A percentile compares a stretch with the other conserved stretches of the same genome.
phyloP scores from a whole-genome alignment of 371 early-diverging fungal genomes.

The Actinomortierella wolfii region DNA sequence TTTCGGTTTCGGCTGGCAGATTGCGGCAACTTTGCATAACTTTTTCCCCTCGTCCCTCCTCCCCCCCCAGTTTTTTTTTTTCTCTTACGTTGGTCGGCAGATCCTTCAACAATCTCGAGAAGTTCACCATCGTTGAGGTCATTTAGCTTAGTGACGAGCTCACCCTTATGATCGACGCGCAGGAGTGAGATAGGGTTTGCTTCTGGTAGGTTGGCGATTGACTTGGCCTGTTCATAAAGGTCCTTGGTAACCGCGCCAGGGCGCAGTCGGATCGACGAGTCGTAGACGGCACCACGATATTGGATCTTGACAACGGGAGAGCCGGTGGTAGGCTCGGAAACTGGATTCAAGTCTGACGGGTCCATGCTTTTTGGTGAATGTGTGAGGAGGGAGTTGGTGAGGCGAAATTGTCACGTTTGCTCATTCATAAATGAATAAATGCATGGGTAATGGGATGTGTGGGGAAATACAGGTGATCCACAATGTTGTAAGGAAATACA shows the following conservation, averaged over 20 bases:
- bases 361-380: too few relatives aligned
- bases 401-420: too few relatives aligned
- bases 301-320: conserved; percentile 38
- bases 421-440: too few relatives aligned
- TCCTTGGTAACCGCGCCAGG: conserved; percentile 12
- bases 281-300: conserved; percentile 42
- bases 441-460: too few relatives aligned
- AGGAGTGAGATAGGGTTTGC: conserved; percentile 13
- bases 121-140: conserved; percentile 25
- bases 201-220: conserved; percentile 23
- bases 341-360: too few relatives aligned
- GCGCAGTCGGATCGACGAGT: conserved; percentile 35
- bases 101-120: conserved; percentile 37
- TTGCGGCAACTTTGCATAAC: too few relatives aligned
- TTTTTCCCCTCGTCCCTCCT: too few relatives aligned
- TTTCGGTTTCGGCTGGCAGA: too few relatives aligned
- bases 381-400: too few relatives aligned
- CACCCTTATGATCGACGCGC: conserved; percentile 29
- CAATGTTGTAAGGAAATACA: too few relatives aligned
- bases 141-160: conserved; percentile 23
- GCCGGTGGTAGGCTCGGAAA: too few relatives aligned
- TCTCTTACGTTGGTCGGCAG: conserved; percentile 21
- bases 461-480: too few relatives aligned
- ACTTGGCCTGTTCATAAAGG: conserved; percentile 22
- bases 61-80: not conserved